These are phyloP conservation scores for Penicillium hordei DNA, from an alignment of 2,329 filamentous ascomycete species.

Conservation along the genomic window DNA sequence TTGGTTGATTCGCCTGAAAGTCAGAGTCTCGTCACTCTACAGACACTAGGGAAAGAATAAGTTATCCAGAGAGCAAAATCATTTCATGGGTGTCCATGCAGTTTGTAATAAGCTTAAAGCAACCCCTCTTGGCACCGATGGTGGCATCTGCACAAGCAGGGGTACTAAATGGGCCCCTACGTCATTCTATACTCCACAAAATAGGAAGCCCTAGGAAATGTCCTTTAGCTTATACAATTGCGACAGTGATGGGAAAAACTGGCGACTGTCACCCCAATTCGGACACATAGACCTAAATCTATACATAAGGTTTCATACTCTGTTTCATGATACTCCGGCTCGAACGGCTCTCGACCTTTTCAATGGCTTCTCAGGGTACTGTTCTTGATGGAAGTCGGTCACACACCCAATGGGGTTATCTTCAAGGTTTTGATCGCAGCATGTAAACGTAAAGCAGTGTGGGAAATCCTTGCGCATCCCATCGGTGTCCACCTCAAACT, in stretches of 20 bases:
- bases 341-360: background rate
- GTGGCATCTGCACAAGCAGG: background rate
- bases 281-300: background rate
- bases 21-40: background rate
- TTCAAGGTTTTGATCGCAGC: background rate
- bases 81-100: background rate
- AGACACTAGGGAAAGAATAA: background rate
- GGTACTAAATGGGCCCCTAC: background rate
- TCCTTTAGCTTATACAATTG: background rate
- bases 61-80: background rate
- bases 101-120: background rate
- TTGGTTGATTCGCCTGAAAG: background rate
- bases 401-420: background rate
- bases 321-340: background rate
- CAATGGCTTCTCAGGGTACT: background rate
- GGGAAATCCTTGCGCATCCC: background rate
- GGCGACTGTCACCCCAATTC: background rate
- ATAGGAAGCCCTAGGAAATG: background rate
- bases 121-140: background rate
- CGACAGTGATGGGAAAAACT: too few species aligned
- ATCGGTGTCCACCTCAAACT: background rate
- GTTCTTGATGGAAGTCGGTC: background rate
- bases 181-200: background rate
- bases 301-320: too few species aligned
- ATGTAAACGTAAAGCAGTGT: background rate